These are phyloP conservation scores for Ustilago lituana DNA, from an alignment of 1,284 basidiomycete genomes.

Conservation along the genomic window DNA sequence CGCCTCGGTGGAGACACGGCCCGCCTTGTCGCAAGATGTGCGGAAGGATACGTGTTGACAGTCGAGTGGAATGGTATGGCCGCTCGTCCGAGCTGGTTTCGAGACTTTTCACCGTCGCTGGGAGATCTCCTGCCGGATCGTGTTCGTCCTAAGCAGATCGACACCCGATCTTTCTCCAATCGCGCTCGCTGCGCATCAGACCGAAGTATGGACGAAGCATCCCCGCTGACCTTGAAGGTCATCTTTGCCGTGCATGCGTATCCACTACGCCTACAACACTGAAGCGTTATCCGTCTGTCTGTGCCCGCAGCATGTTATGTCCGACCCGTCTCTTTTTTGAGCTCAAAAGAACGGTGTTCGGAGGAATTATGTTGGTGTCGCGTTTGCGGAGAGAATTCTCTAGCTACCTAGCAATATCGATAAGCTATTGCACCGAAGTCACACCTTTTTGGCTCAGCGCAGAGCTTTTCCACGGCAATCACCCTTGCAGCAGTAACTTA, in stretches of 20 bases:
- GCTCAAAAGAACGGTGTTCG: slow-evolving; percentile 11
- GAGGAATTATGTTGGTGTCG: slow-evolving; percentile 18
- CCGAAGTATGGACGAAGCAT: slow-evolving; percentile 5
- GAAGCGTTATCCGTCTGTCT: no score
- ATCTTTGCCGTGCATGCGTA: no score
- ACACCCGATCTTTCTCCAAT: slow-evolving; percentile 3
- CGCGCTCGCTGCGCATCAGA: background rate
- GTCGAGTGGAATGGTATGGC: no score
- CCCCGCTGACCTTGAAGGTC: background rate
- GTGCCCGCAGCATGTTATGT: no score
- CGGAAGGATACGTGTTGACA: no score
- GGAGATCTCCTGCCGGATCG: no score
- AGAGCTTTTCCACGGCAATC: no score
- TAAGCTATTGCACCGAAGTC: slow-evolving; percentile 36
- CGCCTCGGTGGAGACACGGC: no score
- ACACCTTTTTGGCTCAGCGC: slow-evolving; percentile 13
- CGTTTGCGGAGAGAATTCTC: slow-evolving; percentile 28
- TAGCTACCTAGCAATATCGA: slow-evolving; percentile 15
- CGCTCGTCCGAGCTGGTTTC: no score
- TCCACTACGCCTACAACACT: no score
- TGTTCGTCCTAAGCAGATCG: background rate
- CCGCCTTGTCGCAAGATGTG: no score
- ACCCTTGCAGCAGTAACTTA: slow-evolving; percentile 6
- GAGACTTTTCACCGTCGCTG: no score
- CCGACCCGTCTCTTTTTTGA: background rate